Evolutionary conservation across 2,329 filamentous ascomycete species (phyloP), one percentile per base, ranked within the genome.

Genomic region (Botryotinia narcissicola): DNA sequence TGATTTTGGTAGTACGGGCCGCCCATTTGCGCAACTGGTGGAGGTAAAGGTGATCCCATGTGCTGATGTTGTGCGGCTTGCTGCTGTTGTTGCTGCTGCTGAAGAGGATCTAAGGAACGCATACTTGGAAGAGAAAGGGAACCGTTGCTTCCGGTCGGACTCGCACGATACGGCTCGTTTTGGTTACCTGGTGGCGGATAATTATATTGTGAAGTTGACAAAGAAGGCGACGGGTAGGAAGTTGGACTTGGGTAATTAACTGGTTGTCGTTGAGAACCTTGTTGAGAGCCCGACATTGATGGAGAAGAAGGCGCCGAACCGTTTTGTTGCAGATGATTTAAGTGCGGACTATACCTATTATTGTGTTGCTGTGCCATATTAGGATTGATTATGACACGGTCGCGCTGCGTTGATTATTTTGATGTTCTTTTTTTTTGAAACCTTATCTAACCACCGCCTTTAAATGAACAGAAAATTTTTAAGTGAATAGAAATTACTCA

Each of bases 11-110:
- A 89, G 80, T 89, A 87, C 57, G 83, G 83, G 48, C 73, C 74
- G 48, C 76, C 78, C 83, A 88, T 87, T 67, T 84, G 84, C 71
- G 84, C 83, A 81, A 86, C 86, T 25, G 86, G 84, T 72, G 87
- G 86, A 61, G 86, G 86, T 75, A 88, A 82, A 22, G 86, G 85
- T 48, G 87, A 87, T 75, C 84, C 85, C 81, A 88, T 87, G 75
- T 83, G 61, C 35, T 68, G 82, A 76, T 80, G 79, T 54, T 79
- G 79, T 37, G 77, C 78, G 59, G 78, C 77, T 57, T 77, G 74
- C 71, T 78, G 77, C 29, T 70, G 71, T 32, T 72, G 71, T 22
- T 72, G 70, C 70, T 71, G 70, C 71, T 80, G 78, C 59, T 81
- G 81, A 78, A 80, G 77, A 51, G 82, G 83, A 78, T 87, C 84